Conservation (phyloP, 257 asterid species). For the Prunella vulgaris region DNA sequence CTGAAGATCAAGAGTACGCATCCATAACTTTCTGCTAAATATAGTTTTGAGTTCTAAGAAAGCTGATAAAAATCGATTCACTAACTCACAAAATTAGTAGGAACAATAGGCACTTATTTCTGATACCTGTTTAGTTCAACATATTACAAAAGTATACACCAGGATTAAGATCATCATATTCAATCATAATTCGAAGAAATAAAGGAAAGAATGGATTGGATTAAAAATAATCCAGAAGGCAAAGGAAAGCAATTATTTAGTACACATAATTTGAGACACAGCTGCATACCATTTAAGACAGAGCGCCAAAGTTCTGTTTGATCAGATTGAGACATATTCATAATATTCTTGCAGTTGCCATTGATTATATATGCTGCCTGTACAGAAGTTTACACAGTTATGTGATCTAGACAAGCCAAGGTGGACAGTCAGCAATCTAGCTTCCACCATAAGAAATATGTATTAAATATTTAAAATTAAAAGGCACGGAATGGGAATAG, state of each 20-base stretch:
- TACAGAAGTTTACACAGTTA: conserved; percentile 20
- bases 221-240: neutral
- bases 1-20: neutral
- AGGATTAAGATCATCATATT: conserved; percentile 7
- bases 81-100: conserved; percentile 3
- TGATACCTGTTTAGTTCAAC: neutral
- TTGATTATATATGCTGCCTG: conserved; percentile 92
- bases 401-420: conserved; percentile 1
- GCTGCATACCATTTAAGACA: conserved; percentile 62
- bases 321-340: conserved; percentile 95
- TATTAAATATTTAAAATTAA: neutral
- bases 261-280: conserved; percentile 12
- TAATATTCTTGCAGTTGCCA: conserved; percentile 94
- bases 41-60: neutral
- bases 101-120: neutral
- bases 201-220: neutral
- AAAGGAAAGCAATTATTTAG: neutral
- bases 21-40: neutral
- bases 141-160: neutral
- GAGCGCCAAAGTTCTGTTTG: conserved; percentile 93
- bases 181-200: neutral
- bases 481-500: neutral
- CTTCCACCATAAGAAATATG: neutral
- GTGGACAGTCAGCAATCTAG: conserved; percentile 2
- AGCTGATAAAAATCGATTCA: neutral